Base-by-base conservation (phyloP, 768 basidiomycete genomes). In the Cantharellus cinnabarinus region DNA sequence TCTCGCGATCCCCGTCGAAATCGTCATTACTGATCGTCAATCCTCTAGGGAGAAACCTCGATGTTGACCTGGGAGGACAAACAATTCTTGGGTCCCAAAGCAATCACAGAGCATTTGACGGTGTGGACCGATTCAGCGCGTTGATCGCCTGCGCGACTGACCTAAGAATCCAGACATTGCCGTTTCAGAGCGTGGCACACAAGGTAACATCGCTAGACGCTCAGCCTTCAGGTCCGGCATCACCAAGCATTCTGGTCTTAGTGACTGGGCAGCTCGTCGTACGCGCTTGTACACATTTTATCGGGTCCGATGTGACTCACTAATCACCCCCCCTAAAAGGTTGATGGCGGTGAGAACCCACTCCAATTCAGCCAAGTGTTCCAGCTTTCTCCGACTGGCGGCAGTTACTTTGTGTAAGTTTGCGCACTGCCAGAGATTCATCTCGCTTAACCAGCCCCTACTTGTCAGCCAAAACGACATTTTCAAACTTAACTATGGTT, bases 301-400 rank as follows among this genome's bases (percentile, higher is more conserved):
- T 34, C 29, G 41, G 42, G 4, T 52, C 42, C 50, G 41, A 1
- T 42, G 44, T 55, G 40, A 62, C 56, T 37, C 51, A 3, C 40
- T 29, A 38, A 44, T 51, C 10, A 35, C 56, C 15, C 20, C 60
- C 52, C 52, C 44, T 61, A 61, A 57, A 64, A 89, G 88, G 80
- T 98, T 63, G 93, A 97, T 65, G 88, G 85, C 62, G 76, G 75
- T 63, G 50, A 71, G 60, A 85, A 86, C 64, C 80, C 88, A n/a
- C 73, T 99, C 59, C 81, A 80, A 66, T 99, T 88, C 75, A 87
- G 82, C 63, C 95, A 99, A 72, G 75, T 81, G 62, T 99, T 99
- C 80, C 89, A 94, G 64, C 80, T 99, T 60, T 76, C 87, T 58
- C 82, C 79, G 37, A 87, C 93, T 2, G 79, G 75, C 3, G 65